A percentile compares a stretch with the other conserved stretches of the same genome.
phyloP scores from a whole-genome alignment of 768 basidiomycete genomes.

The Candolleomyces eurysporus region DNA sequence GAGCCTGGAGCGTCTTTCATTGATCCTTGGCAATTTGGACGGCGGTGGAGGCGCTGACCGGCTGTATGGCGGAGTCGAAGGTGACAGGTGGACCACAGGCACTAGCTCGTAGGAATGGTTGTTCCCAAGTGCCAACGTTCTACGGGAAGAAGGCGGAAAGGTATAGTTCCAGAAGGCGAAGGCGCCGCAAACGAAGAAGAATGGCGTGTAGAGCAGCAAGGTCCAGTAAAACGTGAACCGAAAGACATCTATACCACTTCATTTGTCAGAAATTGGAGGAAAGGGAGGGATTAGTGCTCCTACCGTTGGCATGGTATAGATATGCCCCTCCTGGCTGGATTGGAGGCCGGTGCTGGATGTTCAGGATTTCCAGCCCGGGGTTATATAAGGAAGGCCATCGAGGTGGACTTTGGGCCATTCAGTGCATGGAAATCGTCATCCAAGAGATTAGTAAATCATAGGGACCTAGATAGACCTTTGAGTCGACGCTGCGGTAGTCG shows the following conservation, averaged over 20 bases:
- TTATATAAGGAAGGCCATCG: conserved; percentile 53
- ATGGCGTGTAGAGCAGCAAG: conserved; percentile 46
- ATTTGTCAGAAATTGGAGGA: background rate
- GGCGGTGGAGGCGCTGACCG: conserved; percentile 2
- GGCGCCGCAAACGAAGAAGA: conserved; percentile 46
- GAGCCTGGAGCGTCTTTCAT: conserved; percentile 43
- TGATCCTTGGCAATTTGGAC: conserved; percentile 17
- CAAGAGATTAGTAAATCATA: background rate
- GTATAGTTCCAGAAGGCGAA: conserved; percentile 54
- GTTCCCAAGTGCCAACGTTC: background rate
- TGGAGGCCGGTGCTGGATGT: conserved; percentile 37
- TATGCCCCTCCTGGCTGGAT: conserved; percentile 42
- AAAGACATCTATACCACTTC: conserved; percentile 40
- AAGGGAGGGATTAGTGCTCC: conserved; percentile 1
- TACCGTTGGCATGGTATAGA: conserved; percentile 40
- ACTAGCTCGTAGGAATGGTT: background rate
- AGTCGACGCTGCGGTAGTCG: no score
- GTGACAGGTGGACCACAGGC: background rate
- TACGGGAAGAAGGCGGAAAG: conserved; percentile 34
- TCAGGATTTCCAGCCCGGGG: conserved; percentile 47
- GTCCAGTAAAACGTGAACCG: conserved; percentile 55
- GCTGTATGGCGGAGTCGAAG: conserved; percentile 7
- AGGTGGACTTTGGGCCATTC: conserved; percentile 18
- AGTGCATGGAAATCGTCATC: background rate
- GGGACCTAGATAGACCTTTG: no score